Percentiles rank a stretch among this genome's conserved stretches.
Conservation (phyloP, 1,139 yeast species). For the Zygoascus hellenicus region DNA sequence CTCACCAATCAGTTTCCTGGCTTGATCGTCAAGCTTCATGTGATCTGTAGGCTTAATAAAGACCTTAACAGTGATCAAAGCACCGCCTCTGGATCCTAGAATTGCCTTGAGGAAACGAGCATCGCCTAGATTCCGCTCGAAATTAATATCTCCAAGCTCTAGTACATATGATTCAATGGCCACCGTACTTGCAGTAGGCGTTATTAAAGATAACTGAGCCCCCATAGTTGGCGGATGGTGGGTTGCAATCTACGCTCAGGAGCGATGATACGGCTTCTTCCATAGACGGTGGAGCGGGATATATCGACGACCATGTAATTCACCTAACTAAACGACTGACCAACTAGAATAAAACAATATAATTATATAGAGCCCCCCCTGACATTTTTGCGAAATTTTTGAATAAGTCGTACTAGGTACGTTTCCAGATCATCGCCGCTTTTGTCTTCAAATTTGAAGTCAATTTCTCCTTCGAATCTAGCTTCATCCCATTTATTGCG, state of each 20-base stretch:
- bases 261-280: not conserved
- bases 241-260: not conserved
- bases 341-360: not conserved
- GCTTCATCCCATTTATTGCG: slow-evolving; percentile 86
- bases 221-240: slow-evolving; percentile 53
- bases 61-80: slow-evolving; percentile 70
- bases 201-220: slow-evolving; percentile 72
- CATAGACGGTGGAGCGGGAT: too few species aligned
- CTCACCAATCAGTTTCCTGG: slow-evolving; percentile 21
- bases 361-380: slow-evolving; percentile 10
- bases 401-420: slow-evolving; percentile 12
- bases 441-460: slow-evolving; percentile 61
- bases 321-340: not conserved
- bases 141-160: slow-evolving; percentile 67
- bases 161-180: slow-evolving; percentile 87
- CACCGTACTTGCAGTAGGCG: slow-evolving; percentile 82
- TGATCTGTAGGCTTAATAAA: slow-evolving; percentile 66
- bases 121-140: slow-evolving; percentile 62
- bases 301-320: too few species aligned
- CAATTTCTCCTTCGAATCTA: slow-evolving; percentile 62
- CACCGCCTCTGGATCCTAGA: slow-evolving; percentile 58
- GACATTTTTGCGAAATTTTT: slow-evolving; percentile 15
- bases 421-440: slow-evolving; percentile 8
- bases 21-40: slow-evolving; percentile 32
- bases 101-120: slow-evolving; percentile 83